Evolutionary conservation across 2,329 filamentous ascomycete genomes (phyloP).

Genomic region (Aspergillus viridinutans): DNA sequence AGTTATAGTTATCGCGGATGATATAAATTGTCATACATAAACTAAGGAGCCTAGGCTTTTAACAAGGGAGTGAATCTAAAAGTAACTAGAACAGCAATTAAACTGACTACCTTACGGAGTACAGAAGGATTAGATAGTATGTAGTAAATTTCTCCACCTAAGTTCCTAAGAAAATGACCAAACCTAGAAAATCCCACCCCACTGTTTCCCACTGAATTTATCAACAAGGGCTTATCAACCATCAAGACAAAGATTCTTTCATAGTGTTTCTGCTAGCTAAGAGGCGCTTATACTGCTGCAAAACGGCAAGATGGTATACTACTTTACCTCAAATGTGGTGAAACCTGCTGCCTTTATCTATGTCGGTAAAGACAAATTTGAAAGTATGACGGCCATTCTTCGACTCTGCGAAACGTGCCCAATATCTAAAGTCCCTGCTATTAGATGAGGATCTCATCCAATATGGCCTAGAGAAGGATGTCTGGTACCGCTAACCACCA

Average conservation of each 20-base stretch:
- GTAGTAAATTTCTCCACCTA: background rate
- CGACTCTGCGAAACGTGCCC: background rate
- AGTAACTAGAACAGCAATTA: background rate
- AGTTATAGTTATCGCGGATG: background rate
- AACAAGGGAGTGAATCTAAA: background rate
- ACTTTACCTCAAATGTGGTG: slow-evolving; percentile 84
- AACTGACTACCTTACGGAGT: background rate
- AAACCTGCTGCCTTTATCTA: slow-evolving; percentile 83
- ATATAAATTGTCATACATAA: background rate
- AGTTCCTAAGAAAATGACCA: background rate
- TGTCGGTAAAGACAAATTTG: slow-evolving; percentile 97
- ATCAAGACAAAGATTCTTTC: background rate
- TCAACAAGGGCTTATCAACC: background rate
- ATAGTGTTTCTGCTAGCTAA: background rate
- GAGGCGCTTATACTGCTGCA: background rate
- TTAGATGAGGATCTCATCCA: slow-evolving; percentile 95
- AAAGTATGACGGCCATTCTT: slow-evolving; percentile 62
- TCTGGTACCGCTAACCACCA: slow-evolving; percentile 60
- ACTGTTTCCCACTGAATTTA: background rate
- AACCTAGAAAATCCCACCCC: background rate
- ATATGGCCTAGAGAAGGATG: slow-evolving; percentile 88
- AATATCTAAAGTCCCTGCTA: slow-evolving; percentile 11
- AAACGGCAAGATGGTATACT: slow-evolving; percentile 69
- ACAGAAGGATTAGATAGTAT: too few species aligned
- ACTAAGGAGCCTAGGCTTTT: background rate